phyloP scores from a whole-genome alignment of 805 yeast genomes.

The Suhomyces kilbournensis region DNA sequence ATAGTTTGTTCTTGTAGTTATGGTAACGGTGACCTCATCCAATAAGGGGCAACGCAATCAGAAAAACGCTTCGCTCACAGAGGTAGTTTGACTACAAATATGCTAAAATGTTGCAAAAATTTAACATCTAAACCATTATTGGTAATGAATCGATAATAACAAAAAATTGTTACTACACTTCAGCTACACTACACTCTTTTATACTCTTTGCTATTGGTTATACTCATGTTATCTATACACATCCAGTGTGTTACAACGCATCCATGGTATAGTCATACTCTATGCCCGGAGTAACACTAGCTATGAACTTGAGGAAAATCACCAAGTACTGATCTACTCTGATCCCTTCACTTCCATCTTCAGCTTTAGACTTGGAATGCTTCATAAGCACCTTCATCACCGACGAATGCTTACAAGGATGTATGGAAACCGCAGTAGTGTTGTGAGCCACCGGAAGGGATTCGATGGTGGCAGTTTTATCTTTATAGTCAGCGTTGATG shows the following conservation, averaged over 20 bases:
- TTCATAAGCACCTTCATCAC: slow-evolving; percentile 90
- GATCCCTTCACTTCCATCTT: slow-evolving; percentile 25
- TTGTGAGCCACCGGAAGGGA: slow-evolving; percentile 78
- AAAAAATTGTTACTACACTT: background rate
- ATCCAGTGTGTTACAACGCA: slow-evolving; percentile 49
- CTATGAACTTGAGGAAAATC: slow-evolving; percentile 87
- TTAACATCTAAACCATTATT: too few relatives aligned
- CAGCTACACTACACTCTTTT: background rate
- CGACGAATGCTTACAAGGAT: slow-evolving; percentile 92
- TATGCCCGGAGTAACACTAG: slow-evolving; percentile 96
- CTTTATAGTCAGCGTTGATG: slow-evolving; percentile 84
- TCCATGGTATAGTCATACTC: slow-evolving; percentile 99
- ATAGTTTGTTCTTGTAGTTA: too few relatives aligned
- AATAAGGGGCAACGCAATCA: background rate
- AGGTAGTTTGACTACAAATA: too few relatives aligned
- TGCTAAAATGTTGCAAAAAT: too few relatives aligned
- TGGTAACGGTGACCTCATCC: too few relatives aligned
- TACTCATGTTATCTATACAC: background rate
- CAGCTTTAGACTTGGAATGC: slow-evolving; percentile 48
- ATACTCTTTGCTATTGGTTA: background rate
- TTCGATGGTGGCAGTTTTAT: slow-evolving; percentile 96
- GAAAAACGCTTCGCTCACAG: too few relatives aligned
- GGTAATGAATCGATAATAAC: too few relatives aligned
- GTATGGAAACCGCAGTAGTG: slow-evolving; percentile 82
- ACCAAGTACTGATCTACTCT: slow-evolving; percentile 90